Evolutionary conservation across 208 protist species (phyloP), one percentile per base, ranked within the genome.

Genomic region (Wallacemonas rigidus): DNA sequence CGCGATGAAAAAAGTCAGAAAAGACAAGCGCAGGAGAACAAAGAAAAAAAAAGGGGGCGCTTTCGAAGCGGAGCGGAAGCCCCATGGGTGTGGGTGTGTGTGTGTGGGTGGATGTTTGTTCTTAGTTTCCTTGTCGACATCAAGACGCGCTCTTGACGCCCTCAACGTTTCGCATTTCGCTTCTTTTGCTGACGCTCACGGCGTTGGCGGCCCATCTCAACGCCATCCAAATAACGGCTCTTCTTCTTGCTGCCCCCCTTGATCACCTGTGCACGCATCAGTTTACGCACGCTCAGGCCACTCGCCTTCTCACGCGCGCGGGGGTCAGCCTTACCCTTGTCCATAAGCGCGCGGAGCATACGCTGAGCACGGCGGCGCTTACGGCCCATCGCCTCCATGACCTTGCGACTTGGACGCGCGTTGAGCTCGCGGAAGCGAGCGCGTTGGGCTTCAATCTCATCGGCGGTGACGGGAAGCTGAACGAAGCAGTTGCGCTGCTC

Each of bases 301-400:
- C 75, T 77, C 8, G 87, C 86, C 83, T 94, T 97, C 76, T 95
- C 91, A 26, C 90, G 79, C 14, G 89, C 79, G 7, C 93, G 82
- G 8, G 93, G 93, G 73, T 97, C 91, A 5, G 86, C 67, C 79
- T 97, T 97, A 55, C 89, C 94, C 71, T 98, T 97, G 44, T 95
- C 83, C 58, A 97, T 87, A 50, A 96, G 74, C 51, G 87, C 79
- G 11, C 88, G 86, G 41, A 98, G 67, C 84, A 98, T 96, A 35
- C 89, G 88, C 63, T 91, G 70, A 0, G 86, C 76, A 58, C 90
- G 83, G 40, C 86, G 73, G 48, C 97, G 96, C 89, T 99, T 99
- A 70, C 98, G 93, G 38, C 93, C 93, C 78, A 98, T 94, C 36
- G 98, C 98, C 86, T 99, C 98, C 58, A 95, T 93, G 45, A 99